A percentile compares a stretch with the other conserved stretches of the same genome.
Conservation (phyloP, 371 early-diverging fungal species). For the Zancudomyces culisetae region DNA sequence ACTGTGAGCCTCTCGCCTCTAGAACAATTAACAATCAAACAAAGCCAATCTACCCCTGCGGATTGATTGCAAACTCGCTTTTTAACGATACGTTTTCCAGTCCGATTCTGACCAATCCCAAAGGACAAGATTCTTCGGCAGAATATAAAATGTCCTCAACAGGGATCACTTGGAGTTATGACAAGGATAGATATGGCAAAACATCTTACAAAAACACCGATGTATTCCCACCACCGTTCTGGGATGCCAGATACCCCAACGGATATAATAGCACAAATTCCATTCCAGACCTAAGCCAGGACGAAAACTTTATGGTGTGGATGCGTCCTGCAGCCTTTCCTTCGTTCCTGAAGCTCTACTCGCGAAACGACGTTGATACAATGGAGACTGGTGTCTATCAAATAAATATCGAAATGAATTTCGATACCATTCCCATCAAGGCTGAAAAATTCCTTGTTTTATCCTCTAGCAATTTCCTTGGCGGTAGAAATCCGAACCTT, state of each 20-base stretch:
- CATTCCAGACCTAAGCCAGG: conserved; percentile 43
- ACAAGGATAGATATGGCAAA: conserved; percentile 46
- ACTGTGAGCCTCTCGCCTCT: conserved; percentile 31
- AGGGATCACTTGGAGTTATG: conserved; percentile 82
- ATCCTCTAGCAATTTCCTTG: conserved; percentile 75
- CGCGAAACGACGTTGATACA: conserved; percentile 35
- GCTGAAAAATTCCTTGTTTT: conserved; percentile 86
- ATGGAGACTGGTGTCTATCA: conserved; percentile 42
- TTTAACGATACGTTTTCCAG: conserved; percentile 53
- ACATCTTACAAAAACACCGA: conserved; percentile 29
- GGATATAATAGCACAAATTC: conserved; percentile 37
- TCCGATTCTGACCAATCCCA: conserved; percentile 28
- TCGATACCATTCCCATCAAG: conserved; percentile 52
- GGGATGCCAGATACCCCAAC: conserved; percentile 37
- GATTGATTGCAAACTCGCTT: conserved; percentile 91
- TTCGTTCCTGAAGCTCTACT: conserved; percentile 91
- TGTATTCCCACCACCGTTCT: conserved; percentile 62
- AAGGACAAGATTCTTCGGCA: conserved; percentile 19
- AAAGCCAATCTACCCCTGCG: conserved; percentile 85
- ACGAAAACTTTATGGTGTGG: conserved; percentile 95
- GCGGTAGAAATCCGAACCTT: conserved; percentile 86
- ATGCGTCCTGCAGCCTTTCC: conserved; percentile 93
- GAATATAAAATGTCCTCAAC: conserved; percentile 32
- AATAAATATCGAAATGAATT: conserved; percentile 48
- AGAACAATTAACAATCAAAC: conserved; percentile 11